phyloP scores from a whole-genome alignment of 108 stramenopile species.

The Conticribra weissflogii region DNA sequence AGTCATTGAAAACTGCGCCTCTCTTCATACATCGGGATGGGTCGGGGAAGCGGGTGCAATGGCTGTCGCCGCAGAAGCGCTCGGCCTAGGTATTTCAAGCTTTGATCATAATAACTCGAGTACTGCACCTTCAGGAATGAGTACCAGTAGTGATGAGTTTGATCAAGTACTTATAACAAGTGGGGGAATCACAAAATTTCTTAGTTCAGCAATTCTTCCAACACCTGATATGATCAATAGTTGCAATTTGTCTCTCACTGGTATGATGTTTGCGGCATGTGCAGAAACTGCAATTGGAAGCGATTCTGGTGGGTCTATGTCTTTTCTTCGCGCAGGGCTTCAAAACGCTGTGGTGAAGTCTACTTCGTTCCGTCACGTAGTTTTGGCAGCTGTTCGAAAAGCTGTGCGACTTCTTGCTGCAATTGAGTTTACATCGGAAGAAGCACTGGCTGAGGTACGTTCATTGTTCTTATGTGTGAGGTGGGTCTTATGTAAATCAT shows the following conservation, averaged over 20 bases:
- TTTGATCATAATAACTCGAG: slow-evolving; percentile 43
- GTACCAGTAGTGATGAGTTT: slow-evolving; percentile 33
- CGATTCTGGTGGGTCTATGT: slow-evolving; percentile 62
- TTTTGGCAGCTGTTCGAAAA: slow-evolving; percentile 62
- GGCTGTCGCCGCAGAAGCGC: slow-evolving; percentile 88
- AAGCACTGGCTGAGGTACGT: slow-evolving; percentile 40
- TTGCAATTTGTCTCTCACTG: slow-evolving; percentile 26
- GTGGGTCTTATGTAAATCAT: background rate
- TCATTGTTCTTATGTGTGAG: background rate
- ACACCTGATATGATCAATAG: background rate
- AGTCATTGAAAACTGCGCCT: slow-evolving; percentile 61
- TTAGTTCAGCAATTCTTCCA: slow-evolving; percentile 47
- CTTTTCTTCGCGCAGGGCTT: slow-evolving; percentile 65
- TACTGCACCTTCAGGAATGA: slow-evolving; percentile 43
- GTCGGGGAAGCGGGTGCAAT: slow-evolving; percentile 90
- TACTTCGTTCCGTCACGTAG: slow-evolving; percentile 50
- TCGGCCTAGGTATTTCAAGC: slow-evolving; percentile 84
- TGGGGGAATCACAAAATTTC: slow-evolving; percentile 59
- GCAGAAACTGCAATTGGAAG: slow-evolving; percentile 68
- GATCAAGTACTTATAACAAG: slow-evolving; percentile 44
- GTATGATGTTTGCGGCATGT: slow-evolving; percentile 52
- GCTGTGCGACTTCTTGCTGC: slow-evolving; percentile 69
- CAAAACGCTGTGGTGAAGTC: slow-evolving; percentile 66
- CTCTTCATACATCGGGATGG: slow-evolving; percentile 73
- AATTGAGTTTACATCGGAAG: slow-evolving; percentile 65